These are phyloP conservation scores for Phytophthora pini DNA, from an alignment of 352 stramenopile species.

Conservation along the genomic window DNA sequence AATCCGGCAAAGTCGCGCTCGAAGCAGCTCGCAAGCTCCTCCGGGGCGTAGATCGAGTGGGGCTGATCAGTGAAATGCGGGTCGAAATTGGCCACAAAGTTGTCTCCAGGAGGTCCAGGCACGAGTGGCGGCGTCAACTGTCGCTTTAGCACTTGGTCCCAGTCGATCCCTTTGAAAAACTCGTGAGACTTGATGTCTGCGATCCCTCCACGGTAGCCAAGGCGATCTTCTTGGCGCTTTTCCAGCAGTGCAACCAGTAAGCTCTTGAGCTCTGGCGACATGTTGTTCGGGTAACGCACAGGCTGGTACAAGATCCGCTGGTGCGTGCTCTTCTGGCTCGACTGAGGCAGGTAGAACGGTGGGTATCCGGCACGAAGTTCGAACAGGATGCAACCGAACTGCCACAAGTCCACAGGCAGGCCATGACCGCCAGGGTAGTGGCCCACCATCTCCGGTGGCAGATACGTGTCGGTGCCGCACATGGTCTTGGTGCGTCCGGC, in stretches of 20 bases:
- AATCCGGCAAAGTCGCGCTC: conserved; percentile 86
- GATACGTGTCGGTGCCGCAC: conserved; percentile 91
- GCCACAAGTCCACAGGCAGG: conserved; percentile 93
- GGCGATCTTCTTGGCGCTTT: conserved; percentile 84
- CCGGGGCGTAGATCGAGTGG: conserved; percentile 80
- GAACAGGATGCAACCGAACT: conserved; percentile 94
- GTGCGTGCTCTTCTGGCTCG: conserved; percentile 89
- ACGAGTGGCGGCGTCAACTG: conserved; percentile 68
- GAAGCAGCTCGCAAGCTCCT: conserved; percentile 69
- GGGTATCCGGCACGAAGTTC: conserved; percentile 93
- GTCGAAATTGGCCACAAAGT: conserved; percentile 88
- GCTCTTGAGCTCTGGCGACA: conserved; percentile 79
- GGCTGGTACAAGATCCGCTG: conserved; percentile 90
- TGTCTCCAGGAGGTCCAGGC: conserved; percentile 64
- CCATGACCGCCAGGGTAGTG: conserved; percentile 83
- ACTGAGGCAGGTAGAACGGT: conserved; percentile 93
- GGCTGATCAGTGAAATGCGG: conserved; percentile 86
- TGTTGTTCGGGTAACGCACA: conserved; percentile 87
- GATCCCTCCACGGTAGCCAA: conserved; percentile 68
- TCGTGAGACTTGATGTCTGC: conserved; percentile 72
- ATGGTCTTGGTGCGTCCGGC: conserved; percentile 88
- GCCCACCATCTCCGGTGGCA: conserved; percentile 90
- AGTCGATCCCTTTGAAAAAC: conserved; percentile 84
- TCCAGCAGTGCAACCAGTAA: conserved; percentile 74
- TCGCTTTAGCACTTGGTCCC: conserved; percentile 76